phyloP scores from a whole-genome alignment of 192 early-diverging fungal species.

The Endogone sp. region DNA sequence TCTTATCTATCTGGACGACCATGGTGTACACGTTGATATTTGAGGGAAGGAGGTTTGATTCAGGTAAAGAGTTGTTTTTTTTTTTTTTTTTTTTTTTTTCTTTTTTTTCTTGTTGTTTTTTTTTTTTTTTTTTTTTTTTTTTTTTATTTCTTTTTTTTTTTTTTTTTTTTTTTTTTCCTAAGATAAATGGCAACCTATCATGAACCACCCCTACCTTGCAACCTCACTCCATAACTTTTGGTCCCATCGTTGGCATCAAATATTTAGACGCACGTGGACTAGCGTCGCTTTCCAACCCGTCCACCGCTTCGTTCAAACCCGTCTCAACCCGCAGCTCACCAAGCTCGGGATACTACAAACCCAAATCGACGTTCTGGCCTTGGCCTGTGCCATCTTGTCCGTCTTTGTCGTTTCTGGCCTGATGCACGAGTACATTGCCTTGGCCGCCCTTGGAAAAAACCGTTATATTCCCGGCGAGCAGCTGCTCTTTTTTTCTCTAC shows the following conservation, averaged over 20 bases:
- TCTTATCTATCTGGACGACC: neutral
- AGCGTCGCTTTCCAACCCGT: constrained; percentile 8
- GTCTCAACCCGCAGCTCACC: neutral
- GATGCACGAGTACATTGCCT: constrained; percentile 19
- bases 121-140: neutral
- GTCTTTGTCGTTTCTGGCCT: constrained; percentile 14
- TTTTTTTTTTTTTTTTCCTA: neutral
- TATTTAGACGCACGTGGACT: constrained; percentile 6
- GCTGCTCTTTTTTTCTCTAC: constrained; percentile 5
- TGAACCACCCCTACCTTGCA: constrained; percentile 8
- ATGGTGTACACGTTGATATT: neutral
- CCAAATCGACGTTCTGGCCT: neutral
- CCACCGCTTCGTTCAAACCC: neutral
- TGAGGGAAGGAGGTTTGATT: neutral
- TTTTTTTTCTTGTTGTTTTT: neutral
- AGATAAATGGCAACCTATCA: constrained; percentile 13
- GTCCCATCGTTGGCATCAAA: constrained; percentile 19
- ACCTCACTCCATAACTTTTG: constrained; percentile 10
- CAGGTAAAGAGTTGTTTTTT: neutral
- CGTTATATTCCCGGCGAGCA: constrained; percentile 13
- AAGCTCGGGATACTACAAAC: neutral
- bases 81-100: neutral
- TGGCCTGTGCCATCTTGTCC: neutral
- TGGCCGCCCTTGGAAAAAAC: neutral
- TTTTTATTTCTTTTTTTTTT: neutral